Evolutionary conservation across 176 grass and related monocot genomes (phyloP), one percentile per base, ranked within the genome.

Genomic region (Guadua angustifolia): DNA sequence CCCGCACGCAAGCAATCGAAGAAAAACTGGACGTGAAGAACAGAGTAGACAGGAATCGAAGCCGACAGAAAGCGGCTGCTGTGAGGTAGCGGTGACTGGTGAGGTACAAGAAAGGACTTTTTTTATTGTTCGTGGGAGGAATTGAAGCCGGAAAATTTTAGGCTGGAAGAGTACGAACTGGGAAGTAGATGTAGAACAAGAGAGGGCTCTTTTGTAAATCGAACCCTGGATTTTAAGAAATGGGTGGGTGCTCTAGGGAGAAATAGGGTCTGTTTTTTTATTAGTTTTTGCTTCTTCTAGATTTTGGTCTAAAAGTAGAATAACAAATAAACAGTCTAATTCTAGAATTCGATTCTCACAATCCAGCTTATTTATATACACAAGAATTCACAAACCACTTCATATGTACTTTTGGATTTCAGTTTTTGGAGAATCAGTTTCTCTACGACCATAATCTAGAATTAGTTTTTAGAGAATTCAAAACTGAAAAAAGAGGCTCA

Each of bases 21-120:
- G 57, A 63, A 26, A 9, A 63, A 62, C 15, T 17, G 57, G 39
- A 63, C 24, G 57, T 1, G 39, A 63, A 26, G 39, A 33, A 78
- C 6, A n/a, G 38, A 29, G 56, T 4, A 62, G 39, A 18, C 11
- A 26, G 15, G 22, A 78, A 59, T 45, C 57, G 75, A 45, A 25
- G 55, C 12, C 29, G 74, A 61, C 44, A 44, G 38, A 45, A 63
- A 29, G 75, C 75, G 6, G 13, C 56, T 32, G 57, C 40, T 63
- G 19, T 46, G 57, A 17, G 32, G 17, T 4, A 25, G 69, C 4
- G 38, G 38, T 39, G 35, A 39, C 5, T 40, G 39, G 7, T 62
- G 25, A 74, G 69, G 36, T 64, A 71, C 55, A 64, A 83, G 72
- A 73, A 67, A 83, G 55, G 51, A 32, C 69, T 83, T 83, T 51